Conservation (phyloP, 768 basidiomycete species). For the Lanmaoa rubissima region DNA sequence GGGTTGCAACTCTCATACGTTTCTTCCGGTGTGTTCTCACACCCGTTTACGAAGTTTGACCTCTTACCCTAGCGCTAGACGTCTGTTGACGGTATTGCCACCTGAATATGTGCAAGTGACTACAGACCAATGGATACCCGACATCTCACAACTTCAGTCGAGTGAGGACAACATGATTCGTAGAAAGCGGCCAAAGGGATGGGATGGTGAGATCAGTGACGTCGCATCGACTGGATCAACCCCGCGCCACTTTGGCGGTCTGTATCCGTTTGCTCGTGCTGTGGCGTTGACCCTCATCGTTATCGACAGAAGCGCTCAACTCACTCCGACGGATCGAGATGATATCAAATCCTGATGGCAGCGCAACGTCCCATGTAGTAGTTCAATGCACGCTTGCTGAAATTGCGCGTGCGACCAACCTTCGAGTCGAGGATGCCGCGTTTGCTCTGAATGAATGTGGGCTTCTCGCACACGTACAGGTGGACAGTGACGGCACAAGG, state of each 20-base stretch:
- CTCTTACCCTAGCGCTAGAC: conserved; percentile 31
- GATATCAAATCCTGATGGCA: conserved; percentile 58
- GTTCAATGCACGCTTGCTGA: conserved; percentile 72
- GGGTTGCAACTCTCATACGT: conserved; percentile 80
- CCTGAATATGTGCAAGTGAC: conserved; percentile 48
- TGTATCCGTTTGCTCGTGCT: conserved; percentile 6
- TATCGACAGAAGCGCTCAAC: conserved; percentile 49
- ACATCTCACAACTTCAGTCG: conserved; percentile 36
- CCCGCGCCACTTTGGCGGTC: conserved; percentile 41
- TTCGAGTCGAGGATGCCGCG: conserved; percentile 82
- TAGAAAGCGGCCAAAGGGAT: conserved; percentile 62
- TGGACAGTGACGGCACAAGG: conserved; percentile 23
- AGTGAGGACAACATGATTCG: conserved; percentile 29
- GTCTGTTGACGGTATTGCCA: conserved; percentile 60
- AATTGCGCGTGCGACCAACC: conserved; percentile 75
- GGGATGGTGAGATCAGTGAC: conserved; percentile 65
- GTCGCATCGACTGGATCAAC: conserved; percentile 34
- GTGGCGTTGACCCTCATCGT: neutral
- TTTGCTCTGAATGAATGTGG: conserved; percentile 90
- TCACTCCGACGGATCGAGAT: conserved; percentile 58
- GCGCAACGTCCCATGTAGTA: conserved; percentile 65
- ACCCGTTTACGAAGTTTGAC: neutral
- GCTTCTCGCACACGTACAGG: conserved; percentile 51
- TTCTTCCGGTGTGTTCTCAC: conserved; percentile 64
- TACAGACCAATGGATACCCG: conserved; percentile 44